phyloP scores from a whole-genome alignment of 176 grass and related monocot species.

The Phoenix dactylifera region DNA sequence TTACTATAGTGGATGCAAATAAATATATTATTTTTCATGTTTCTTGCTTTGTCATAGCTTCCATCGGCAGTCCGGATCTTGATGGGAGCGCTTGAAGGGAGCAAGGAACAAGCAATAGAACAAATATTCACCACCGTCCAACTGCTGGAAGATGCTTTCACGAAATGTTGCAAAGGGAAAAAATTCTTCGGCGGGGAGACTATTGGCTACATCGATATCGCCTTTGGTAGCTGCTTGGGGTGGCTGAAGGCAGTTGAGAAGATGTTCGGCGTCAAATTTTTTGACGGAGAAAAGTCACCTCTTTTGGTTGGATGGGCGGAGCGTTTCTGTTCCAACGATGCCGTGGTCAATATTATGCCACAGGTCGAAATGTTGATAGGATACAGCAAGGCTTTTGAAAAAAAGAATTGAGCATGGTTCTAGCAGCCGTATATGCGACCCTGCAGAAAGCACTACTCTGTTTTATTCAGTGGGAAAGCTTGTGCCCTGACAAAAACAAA shows the following conservation, averaged over 20 bases:
- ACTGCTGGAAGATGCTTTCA: slow-evolving; percentile 39
- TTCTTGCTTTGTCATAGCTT: too few relatives aligned
- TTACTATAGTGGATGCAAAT: too few relatives aligned
- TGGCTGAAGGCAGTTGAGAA: slow-evolving; percentile 34
- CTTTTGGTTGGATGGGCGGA: slow-evolving; percentile 34
- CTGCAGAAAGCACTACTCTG: too few relatives aligned
- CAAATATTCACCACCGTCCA: slow-evolving; percentile 9
- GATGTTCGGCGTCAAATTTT: slow-evolving; percentile 7
- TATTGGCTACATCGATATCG: slow-evolving; percentile 42
- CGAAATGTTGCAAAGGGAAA: slow-evolving; percentile 25
- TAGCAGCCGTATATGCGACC: too few relatives aligned
- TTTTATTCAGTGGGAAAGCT: too few relatives aligned
- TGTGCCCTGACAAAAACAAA: too few relatives aligned
- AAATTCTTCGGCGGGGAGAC: slow-evolving; percentile 42
- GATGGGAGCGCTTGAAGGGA: neutral
- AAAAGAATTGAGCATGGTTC: too few relatives aligned
- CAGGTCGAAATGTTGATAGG: slow-evolving; percentile 12
- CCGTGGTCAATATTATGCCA: slow-evolving; percentile 27
- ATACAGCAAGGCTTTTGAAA: neutral
- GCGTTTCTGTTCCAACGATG: slow-evolving; percentile 25
- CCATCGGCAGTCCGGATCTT: too few relatives aligned
- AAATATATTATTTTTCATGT: too few relatives aligned
- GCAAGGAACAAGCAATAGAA: slow-evolving; percentile 19
- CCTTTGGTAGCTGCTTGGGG: slow-evolving; percentile 23
- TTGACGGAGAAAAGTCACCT: slow-evolving; percentile 17